A percentile compares a stretch with the other conserved stretches of the same genome.
Evolutionary conservation across 164 flowering plant species (phyloP).

Genomic region (Nymphaea thermarum): DNA sequence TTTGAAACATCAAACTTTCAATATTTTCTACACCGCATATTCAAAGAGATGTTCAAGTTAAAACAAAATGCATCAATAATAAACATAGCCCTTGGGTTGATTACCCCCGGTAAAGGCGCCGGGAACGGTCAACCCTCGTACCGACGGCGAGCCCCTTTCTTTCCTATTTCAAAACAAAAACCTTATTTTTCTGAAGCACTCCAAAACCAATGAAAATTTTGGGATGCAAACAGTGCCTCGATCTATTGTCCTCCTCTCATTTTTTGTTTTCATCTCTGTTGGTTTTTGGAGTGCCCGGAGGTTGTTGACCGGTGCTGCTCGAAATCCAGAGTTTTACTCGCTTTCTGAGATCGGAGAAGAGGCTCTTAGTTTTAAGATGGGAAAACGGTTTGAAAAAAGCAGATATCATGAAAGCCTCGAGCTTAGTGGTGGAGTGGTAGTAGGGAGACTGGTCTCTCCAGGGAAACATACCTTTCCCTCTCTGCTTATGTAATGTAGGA

Average conservation of each 20-base stretch:
- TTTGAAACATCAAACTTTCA: no score
- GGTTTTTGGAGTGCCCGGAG: not conserved
- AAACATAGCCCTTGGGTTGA: no score
- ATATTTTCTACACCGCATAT: no score
- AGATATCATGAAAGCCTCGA: not conserved
- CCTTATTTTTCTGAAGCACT: no score
- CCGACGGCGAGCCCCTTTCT: no score
- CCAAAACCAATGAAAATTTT: no score
- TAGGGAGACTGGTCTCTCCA: not conserved
- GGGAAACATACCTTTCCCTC: not conserved
- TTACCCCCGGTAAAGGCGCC: no score
- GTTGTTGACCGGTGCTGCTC: not conserved
- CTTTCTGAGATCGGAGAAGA: not conserved
- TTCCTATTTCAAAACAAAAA: no score
- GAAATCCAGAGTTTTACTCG: not conserved
- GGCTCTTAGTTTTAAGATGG: not conserved
- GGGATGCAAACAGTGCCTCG: no score
- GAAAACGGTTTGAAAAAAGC: not conserved
- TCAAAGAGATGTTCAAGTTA: no score
- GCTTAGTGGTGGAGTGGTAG: not conserved
- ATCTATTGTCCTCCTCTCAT: not conserved
- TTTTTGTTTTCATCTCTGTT: not conserved
- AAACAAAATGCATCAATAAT: no score
- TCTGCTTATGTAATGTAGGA: not conserved
- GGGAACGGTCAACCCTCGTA: no score